Base-by-base conservation (phyloP, 2,329 filamentous ascomycete genomes). In the Teratosphaeria viscida region DNA sequence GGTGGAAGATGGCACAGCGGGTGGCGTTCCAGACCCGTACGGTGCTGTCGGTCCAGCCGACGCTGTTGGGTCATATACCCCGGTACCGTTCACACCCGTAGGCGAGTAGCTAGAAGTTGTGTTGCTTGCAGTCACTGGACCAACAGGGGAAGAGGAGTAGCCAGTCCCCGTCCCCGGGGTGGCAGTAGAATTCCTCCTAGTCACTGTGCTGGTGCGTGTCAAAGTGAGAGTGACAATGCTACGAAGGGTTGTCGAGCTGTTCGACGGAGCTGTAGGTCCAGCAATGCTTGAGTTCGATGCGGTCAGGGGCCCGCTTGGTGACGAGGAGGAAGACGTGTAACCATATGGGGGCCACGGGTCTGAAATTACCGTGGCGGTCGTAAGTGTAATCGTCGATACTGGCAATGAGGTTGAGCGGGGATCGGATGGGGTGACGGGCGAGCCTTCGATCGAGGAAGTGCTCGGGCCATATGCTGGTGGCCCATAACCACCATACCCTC, bases 401-500 rank as follows among this genome's bases (percentile, higher is more conserved):
- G 23, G n/a, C 52, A 23, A 19, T 32, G 32, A 26, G 11, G 11
- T 5, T 19, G 27, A 56, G 32, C 23, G 2, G 29, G 32, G 23
- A 3, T 57, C 37, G 12, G 61, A 57, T 14, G 56, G 32, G 10
- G 56, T 47, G n/a, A 57, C 49, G 7, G 60, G 59, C 4, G 58
- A 64, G 26, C 59, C 62, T 12, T 57, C 59, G 34, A 59, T 64
- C 1, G 62, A 61, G 3, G 56, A 52, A 27, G 57, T 27, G 52
- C 39, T 52, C 11, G 59, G 37, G 43, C 43, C 19, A 10, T 5
- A 49, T 49, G 19, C 53, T 34, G 53, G 34, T 14, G 34, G 34
- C 27, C 53, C 53, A 11, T 16, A 32, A 27, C 53, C 34, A 2
- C 34, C 53, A 14, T 54, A 32, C 2, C 37, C 37, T 16, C 12